These are phyloP conservation scores for Solanum dulcamara DNA, from an alignment of 257 asterid species.

Conservation along the genomic window DNA sequence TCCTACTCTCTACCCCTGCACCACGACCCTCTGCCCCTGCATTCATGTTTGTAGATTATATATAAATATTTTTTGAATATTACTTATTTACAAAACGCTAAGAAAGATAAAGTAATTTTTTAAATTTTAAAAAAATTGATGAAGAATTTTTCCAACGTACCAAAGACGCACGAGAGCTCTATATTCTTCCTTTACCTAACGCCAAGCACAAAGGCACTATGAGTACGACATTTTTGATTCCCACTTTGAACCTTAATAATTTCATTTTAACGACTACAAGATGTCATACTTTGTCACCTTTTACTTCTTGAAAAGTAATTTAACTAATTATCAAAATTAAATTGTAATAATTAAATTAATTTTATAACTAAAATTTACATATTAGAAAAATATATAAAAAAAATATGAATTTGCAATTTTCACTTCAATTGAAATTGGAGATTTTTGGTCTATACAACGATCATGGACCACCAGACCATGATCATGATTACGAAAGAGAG, in stretches of 20 bases:
- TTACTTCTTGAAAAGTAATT: neutral
- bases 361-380: neutral
- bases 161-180: neutral
- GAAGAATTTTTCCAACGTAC: neutral
- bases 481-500: too few relatives aligned
- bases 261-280: neutral
- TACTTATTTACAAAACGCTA: too few relatives aligned
- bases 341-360: neutral
- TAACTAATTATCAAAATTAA: neutral
- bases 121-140: too few relatives aligned
- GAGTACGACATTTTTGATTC: neutral
- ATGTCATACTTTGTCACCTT: neutral
- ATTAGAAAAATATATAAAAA: neutral
- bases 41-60: too few relatives aligned
- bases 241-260: neutral
- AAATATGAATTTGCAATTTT: neutral
- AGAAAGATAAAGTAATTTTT: too few relatives aligned
- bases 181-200: slow-evolving; percentile 6
- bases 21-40: too few relatives aligned
- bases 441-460: neutral
- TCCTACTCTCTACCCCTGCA: too few relatives aligned
- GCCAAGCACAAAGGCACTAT: neutral
- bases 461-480: neutral
- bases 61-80: too few relatives aligned
- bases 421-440: neutral